Evolutionary conservation across 2,329 filamentous ascomycete genomes (phyloP).

Genomic region (Scopulariopsis brevicaulis): DNA sequence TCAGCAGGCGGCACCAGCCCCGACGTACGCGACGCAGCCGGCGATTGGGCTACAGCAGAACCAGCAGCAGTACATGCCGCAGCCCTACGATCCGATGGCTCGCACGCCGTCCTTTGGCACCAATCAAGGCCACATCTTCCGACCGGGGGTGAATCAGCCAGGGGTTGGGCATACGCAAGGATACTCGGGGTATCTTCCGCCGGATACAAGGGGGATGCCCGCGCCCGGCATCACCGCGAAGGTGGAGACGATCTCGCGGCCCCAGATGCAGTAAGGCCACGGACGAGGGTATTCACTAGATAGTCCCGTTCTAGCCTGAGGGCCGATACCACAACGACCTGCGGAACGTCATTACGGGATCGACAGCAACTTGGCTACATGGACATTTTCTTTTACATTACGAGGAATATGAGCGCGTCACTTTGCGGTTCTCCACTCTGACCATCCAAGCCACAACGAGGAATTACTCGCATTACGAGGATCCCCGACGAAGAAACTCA

Average conservation of each 20-base stretch:
- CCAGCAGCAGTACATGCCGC: constrained; percentile 2
- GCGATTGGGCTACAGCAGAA: neutral
- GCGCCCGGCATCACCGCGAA: neutral
- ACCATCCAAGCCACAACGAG: too few relatives aligned
- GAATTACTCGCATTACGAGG: too few relatives aligned
- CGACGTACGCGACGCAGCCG: constrained; percentile 1
- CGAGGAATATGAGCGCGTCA: too few relatives aligned
- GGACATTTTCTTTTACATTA: too few relatives aligned
- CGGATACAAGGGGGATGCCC: constrained; percentile 1
- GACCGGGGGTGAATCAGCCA: neutral
- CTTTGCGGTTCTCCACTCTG: too few relatives aligned
- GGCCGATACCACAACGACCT: neutral
- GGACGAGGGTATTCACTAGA: neutral
- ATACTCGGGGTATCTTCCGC: constrained; percentile 1
- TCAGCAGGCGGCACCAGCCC: constrained; percentile 15
- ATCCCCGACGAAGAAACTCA: too few relatives aligned
- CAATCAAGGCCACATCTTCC: neutral
- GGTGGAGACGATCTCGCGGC: neutral
- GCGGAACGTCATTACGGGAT: too few relatives aligned
- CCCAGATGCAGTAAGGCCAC: neutral
- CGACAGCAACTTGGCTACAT: too few relatives aligned
- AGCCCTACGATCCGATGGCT: constrained; percentile 1
- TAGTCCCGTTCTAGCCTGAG: neutral
- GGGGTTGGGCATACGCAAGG: constrained; percentile 2
- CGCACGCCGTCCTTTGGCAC: constrained; percentile 1